Evolutionary conservation across 768 basidiomycete genomes (phyloP), one percentile per base, ranked within the genome.

Genomic region (Amanita subjunquillea): DNA sequence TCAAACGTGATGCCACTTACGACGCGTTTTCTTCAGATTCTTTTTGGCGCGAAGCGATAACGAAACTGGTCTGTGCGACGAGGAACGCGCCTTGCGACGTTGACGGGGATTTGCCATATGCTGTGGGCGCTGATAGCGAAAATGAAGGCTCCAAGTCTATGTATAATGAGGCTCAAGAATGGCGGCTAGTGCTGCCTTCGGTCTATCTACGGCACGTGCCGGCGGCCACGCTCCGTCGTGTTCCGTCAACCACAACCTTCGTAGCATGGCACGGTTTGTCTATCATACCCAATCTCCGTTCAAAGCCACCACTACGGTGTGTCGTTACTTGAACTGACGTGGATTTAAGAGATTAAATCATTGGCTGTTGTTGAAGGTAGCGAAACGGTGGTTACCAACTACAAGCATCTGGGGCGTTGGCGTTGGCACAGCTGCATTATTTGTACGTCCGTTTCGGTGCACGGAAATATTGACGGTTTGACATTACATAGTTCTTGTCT

Each of bases 21-120:
- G 74, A 59, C 84, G 85, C 58, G 77, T 84, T 69, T 91, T 92
- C 67, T 84, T 86, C 54, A 85, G 68, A 56, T 85, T 81, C 56
- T 78, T 81, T 63, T 90, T 83, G 48, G 88, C 83, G 61, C 83
- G 77, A 45, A 72, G 76, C 10, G 89, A 85, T 56, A 88, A 88
- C 34, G 82, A 82, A 48, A 90, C 77, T 20, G 84, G 69, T 57
- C 72, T 82, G 65, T 91, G 76, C n/a, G 80, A 72, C 15, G 82
- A 80, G 23, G 92, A 93, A 40, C 85, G 82, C 20, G 78, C 67
- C 71, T 97, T 98, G 60, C 83, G 79, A 55, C 93, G 79, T 68
- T 98, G 95, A 52, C 94, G 82, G 58, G 94, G 94, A 66, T 96
- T 97, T 51, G 84, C 91, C 94, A 98, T 96, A 15, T 38, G 9